Percentiles rank a stretch among this genome's conserved stretches.
These are phyloP conservation scores for Boletus rubropictus DNA, from an alignment of 768 basidiomycete species.

Conservation along the genomic window DNA sequence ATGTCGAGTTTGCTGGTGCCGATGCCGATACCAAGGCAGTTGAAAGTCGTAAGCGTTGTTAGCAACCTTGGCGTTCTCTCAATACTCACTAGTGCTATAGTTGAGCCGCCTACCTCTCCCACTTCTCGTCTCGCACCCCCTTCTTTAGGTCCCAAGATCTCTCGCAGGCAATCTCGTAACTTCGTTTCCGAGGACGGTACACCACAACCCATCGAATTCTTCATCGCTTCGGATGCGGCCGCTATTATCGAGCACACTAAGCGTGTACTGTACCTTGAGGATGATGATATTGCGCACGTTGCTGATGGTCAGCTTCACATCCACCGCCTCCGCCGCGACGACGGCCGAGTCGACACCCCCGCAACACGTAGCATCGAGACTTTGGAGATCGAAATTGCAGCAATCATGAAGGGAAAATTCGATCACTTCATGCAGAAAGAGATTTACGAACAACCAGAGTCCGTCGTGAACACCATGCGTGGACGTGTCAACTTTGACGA, in stretches of 20 bases:
- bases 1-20: slow-evolving; percentile 87
- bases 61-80: neutral
- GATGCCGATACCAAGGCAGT: slow-evolving; percentile 46
- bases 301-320: slow-evolving; percentile 97
- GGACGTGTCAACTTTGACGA: slow-evolving; percentile 98
- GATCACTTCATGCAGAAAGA: slow-evolving; percentile 99
- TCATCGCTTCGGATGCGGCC: slow-evolving; percentile 94
- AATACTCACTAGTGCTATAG: slow-evolving; percentile 14
- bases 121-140: slow-evolving; percentile 61
- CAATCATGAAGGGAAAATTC: slow-evolving; percentile 99
- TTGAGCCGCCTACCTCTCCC: slow-evolving; percentile 48
- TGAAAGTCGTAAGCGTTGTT: slow-evolving; percentile 36
- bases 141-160: slow-evolving; percentile 64
- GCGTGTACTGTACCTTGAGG: slow-evolving; percentile 96
- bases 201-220: slow-evolving; percentile 98
- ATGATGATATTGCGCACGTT: slow-evolving; percentile 98
- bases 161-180: slow-evolving; percentile 91
- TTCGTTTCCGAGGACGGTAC: slow-evolving; percentile 99
- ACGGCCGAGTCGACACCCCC: slow-evolving; percentile 53
- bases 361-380: slow-evolving; percentile 92
- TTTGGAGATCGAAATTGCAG: slow-evolving; percentile 97
- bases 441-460: slow-evolving; percentile 98
- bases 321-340: slow-evolving; percentile 91
- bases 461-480: slow-evolving; percentile 99
- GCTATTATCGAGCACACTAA: slow-evolving; percentile 99